Conservation (phyloP, 1,284 basidiomycete species). For the Cryptococcus sp. region DNA sequence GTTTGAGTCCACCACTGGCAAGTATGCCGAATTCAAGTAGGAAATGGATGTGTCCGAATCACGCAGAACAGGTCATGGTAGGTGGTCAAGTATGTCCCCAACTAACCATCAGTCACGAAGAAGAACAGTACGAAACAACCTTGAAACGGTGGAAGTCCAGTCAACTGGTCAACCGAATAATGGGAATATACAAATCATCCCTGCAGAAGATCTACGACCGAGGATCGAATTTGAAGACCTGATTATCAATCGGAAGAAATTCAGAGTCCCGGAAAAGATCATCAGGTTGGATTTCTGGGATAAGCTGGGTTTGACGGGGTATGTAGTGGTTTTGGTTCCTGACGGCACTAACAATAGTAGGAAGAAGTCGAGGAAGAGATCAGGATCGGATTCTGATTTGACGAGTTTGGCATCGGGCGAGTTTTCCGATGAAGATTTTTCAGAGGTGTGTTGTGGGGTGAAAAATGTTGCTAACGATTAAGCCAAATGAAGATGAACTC, state of each 20-base stretch:
- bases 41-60: constrained; percentile 99
- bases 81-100: neutral
- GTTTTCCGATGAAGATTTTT: too few relatives aligned
- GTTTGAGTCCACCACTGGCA: constrained; percentile 82
- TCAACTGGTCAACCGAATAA: constrained; percentile 74
- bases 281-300: constrained; percentile 95
- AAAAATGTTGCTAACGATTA: neutral
- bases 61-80: constrained; percentile 69
- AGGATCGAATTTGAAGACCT: constrained; percentile 48
- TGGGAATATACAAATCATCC: constrained; percentile 83
- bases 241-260: constrained; percentile 61
- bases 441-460: neutral
- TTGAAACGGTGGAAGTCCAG: constrained; percentile 64
- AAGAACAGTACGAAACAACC: constrained; percentile 66
- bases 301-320: constrained; percentile 55
- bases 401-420: neutral
- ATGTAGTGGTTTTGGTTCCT: neutral
- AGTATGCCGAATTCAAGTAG: constrained; percentile 77
- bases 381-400: neutral
- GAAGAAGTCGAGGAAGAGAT: neutral
- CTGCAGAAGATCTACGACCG: constrained; percentile 50
- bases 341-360: neutral
- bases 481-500: constrained; percentile 21
- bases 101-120: constrained; percentile 59
- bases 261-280: constrained; percentile 87